Evolutionary conservation across 768 basidiomycete species (phyloP), one percentile per base, ranked within the genome.

Genomic region (Infundibulicybe gibba): DNA sequence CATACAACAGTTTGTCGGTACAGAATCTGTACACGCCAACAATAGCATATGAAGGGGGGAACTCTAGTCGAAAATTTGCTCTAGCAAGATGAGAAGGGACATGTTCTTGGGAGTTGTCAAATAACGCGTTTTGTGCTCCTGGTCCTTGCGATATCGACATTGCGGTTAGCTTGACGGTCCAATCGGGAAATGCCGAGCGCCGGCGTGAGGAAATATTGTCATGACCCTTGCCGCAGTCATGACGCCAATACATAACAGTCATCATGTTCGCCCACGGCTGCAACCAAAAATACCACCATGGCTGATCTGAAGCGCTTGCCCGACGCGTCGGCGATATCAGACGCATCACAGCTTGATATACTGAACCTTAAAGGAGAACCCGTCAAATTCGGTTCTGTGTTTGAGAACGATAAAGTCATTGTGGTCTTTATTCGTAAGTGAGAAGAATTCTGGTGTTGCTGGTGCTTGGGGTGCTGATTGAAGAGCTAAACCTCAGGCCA

Each of bases 21-120:
- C 81, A 75, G 5, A 97, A 70, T 21, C 93, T 72, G 63, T 94
- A 95, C 14, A 83, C 77, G 0, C 93, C 93, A 0, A 97, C 91
- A 3, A 90, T 64, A 40, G 85, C 81, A 61, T 97, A 97, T 2
- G 85, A 83, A 0, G 93, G 89, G 0, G 90, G 83, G 53, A 92
- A 86, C 37, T 81, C 69, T 44, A 95, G 75, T 21, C 89, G 76
- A 10, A 75, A 61, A 1, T 72, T 70, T 0, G 85, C 80, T n/a
- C 77, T 68, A 20, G 67, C 63, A 9, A 88, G 73, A 17, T 66
- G 50, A 2, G 61, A 55, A 0, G 83, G 83, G 3, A 80, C 59
- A 38, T 75, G 52, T 14, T 65, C 53, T 17, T 45, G 21, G 37
- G 41, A 15, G 30, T 17, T 20, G 40, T 54, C 49, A 32, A 69